Evolutionary conservation across 495 filamentous ascomycete genomes (phyloP).

Genomic region (Aspergillus carlsbadensis): DNA sequence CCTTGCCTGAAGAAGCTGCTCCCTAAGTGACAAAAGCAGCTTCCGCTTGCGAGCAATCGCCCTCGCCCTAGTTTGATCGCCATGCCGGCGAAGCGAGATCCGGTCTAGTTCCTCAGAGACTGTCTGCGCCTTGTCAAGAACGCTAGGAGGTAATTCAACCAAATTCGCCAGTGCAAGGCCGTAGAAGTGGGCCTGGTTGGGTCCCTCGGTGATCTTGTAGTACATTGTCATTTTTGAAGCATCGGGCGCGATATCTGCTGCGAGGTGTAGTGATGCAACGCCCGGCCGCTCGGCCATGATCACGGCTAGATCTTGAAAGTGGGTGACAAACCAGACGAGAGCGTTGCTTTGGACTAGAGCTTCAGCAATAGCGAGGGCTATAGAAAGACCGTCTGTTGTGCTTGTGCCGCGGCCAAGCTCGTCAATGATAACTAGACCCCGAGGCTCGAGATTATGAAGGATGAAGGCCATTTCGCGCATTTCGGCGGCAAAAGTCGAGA

Average conservation of each 20-base stretch:
- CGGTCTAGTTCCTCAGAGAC: conserved; percentile 61
- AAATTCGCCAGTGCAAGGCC: conserved; percentile 72
- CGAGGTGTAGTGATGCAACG: conserved; percentile 79
- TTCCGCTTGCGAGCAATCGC: conserved; percentile 63
- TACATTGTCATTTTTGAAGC: conserved; percentile 73
- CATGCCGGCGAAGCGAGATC: conserved; percentile 54
- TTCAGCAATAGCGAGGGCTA: conserved; percentile 88
- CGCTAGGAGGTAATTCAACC: conserved; percentile 65
- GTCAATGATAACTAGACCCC: conserved; percentile 83
- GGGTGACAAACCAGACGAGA: conserved; percentile 88
- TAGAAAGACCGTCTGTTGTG: conserved; percentile 80
- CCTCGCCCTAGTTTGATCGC: conserved; percentile 48
- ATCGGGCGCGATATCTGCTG: conserved; percentile 58
- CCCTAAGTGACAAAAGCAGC: conserved; percentile 69
- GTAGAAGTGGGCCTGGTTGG: conserved; percentile 71
- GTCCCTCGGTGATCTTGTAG: conserved; percentile 74
- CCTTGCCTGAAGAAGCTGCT: conserved; percentile 70
- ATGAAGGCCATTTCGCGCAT: conserved; percentile 97
- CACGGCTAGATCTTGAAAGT: conserved; percentile 79
- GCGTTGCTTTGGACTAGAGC: conserved; percentile 74
- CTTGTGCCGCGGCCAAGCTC: conserved; percentile 93
- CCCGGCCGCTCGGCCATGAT: conserved; percentile 72
- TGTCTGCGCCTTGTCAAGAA: conserved; percentile 65
- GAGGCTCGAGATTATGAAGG: conserved; percentile 68
- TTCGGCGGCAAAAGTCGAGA: conserved; percentile 90